Evolutionary conservation across 306 rosid genomes (phyloP), one percentile per base, ranked within the genome.

Genomic region (Glycine tomentella): DNA sequence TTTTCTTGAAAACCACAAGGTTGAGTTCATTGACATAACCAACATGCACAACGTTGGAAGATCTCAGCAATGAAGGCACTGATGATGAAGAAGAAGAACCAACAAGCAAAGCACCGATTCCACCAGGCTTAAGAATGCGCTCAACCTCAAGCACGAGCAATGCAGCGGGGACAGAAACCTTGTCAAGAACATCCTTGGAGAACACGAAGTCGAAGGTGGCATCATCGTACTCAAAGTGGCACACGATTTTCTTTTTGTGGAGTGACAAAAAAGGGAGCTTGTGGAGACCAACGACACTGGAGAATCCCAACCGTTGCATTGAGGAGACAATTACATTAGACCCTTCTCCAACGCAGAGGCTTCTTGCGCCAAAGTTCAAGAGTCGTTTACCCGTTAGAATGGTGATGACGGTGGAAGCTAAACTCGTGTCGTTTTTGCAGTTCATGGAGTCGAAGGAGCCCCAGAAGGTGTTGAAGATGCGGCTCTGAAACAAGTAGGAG

Each of bases 111-210:
- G 88, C 98, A 13, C 94, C 99, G 10, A 90, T 84, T 46, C 99
- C 99, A 7, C 92, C 96, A 1, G 99, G 94, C 75, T 83, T 87
- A 84, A 96, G 97, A 72, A 96, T 82, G 11, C 99, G 97, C 82
- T 96, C 98, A 34, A 93, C 85, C 80, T 96, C 98, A 8, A 90
- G 92, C 75, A 93, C 90, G 20, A 93, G 83, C 75, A 88, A 84
- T n/a, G 97, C 88, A 79, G 31, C 31, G 1, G 97, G 98, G 78
- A 86, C 94, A 9, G 92, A 56, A 73, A 81, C 92, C 85, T 84
- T 87, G 44, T 88, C 90, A 1, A 87, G 90, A 1, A 87, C 53
- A 86, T 93, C 97, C 84, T 83, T 88, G 20, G 92, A 83, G 65
- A 91, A 83, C 59, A 96, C 97, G 53, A 96, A 93, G 71, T 90